Conservation (phyloP, 371 early-diverging fungal species). For the Funneliformis caledonium region DNA sequence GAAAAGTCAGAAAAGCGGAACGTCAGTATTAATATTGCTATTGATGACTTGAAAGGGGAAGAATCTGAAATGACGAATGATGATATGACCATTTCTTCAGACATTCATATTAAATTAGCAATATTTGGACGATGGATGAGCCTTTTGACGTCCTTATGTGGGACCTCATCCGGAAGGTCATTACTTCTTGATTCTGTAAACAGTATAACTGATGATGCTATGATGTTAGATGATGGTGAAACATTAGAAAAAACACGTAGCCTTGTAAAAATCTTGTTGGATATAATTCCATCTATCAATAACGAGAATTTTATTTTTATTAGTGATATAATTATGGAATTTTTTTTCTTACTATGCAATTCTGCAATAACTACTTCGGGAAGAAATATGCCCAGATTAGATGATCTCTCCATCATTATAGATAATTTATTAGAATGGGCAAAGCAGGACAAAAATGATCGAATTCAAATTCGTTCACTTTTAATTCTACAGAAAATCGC, state of each 20-base stretch:
- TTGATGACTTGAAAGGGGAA: not conserved
- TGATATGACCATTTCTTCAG: not conserved
- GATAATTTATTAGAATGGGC: slow-evolving; percentile 24
- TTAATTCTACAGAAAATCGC: slow-evolving; percentile 29
- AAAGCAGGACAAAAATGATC: slow-evolving; percentile 25
- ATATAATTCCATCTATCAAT: slow-evolving; percentile 6
- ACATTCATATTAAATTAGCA: slow-evolving; percentile 16
- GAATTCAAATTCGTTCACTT: slow-evolving; percentile 21
- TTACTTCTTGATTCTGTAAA: slow-evolving; percentile 8
- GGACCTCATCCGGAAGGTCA: slow-evolving; percentile 7
- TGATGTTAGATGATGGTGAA: not conserved
- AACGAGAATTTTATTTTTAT: not conserved
- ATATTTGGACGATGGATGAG: slow-evolving; percentile 39
- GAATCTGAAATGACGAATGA: not conserved
- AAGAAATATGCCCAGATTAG: not conserved
- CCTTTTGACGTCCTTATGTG: slow-evolving; percentile 6
- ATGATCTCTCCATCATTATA: slow-evolving; percentile 24
- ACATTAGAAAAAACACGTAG: not conserved
- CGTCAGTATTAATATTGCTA: not conserved
- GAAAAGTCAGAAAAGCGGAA: slow-evolving; percentile 2
- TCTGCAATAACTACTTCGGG: not conserved
- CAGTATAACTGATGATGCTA: not conserved
- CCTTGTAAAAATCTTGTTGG: slow-evolving; percentile 1
- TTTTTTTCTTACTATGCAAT: slow-evolving; percentile 34
- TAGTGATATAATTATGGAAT: slow-evolving; percentile 37